Conservation (phyloP, 1,139 yeast genomes). For the Pichia sp. region DNA sequence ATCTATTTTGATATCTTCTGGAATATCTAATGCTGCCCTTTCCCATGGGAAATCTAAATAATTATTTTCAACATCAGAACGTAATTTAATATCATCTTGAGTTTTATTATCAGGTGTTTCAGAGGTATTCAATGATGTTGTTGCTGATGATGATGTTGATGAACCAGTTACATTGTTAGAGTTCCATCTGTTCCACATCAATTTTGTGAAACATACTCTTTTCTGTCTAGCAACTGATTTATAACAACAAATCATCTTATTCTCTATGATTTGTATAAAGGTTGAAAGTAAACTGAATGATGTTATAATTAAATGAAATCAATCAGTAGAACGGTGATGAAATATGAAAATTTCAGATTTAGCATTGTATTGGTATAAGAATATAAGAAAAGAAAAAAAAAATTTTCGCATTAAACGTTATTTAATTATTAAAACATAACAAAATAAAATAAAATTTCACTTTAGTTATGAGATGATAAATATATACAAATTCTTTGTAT, state of each 20-base stretch:
- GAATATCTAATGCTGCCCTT: background rate
- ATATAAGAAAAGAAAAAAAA: too few relatives aligned
- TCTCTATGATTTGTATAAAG: background rate
- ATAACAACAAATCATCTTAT: constrained; percentile 3
- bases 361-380: too few relatives aligned
- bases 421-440: too few relatives aligned
- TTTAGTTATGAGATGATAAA: too few relatives aligned
- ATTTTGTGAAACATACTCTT: background rate
- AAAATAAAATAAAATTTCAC: too few relatives aligned
- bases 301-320: too few relatives aligned
- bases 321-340: too few relatives aligned
- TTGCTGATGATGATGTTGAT: too few relatives aligned
- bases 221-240: background rate
- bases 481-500: too few relatives aligned
- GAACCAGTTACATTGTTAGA: background rate
- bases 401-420: too few relatives aligned
- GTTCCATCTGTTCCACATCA: background rate
- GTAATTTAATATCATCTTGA: background rate
- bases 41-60: constrained; percentile 2
- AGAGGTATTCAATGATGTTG: too few relatives aligned
- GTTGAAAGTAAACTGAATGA: background rate
- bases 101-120: background rate
- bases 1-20: background rate
- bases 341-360: too few relatives aligned
- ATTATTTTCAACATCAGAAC: background rate